Conservation (phyloP, 2,329 filamentous ascomycete genomes). For the Whalleya microplaca region DNA sequence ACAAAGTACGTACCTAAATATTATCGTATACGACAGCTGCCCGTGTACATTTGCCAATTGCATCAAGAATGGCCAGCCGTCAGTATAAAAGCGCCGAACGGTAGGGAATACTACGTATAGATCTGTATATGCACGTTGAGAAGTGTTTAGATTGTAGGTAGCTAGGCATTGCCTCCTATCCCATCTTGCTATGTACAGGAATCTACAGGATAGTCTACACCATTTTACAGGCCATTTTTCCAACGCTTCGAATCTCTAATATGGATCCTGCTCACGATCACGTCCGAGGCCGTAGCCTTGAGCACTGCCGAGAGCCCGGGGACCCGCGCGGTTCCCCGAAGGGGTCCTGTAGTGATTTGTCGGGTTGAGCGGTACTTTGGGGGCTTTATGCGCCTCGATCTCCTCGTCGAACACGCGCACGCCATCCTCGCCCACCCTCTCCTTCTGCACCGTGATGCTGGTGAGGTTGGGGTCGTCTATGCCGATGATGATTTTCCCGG, state of each 20-base stretch:
- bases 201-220: not conserved
- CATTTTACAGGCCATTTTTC: not conserved
- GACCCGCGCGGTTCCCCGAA: not conserved
- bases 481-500: conserved; percentile 52
- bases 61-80: no score
- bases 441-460: conserved; percentile 50
- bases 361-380: conserved; percentile 9
- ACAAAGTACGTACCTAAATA: no score
- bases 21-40: no score
- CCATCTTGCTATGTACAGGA: not conserved
- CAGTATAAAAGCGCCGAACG: no score
- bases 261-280: not conserved
- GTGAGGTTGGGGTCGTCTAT: conserved; percentile 45
- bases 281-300: conserved; percentile 43
- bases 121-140: not conserved
- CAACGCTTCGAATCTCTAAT: not conserved
- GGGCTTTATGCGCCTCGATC: conserved; percentile 4
- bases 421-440: conserved; percentile 43
- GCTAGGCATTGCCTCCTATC: not conserved
- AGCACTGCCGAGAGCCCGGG: conserved; percentile 39
- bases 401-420: conserved; percentile 38
- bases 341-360: not conserved
- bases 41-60: no score
- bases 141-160: not conserved
- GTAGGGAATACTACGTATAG: no score